phyloP scores from a whole-genome alignment of 768 basidiomycete species.

The Leccinellum albellum region DNA sequence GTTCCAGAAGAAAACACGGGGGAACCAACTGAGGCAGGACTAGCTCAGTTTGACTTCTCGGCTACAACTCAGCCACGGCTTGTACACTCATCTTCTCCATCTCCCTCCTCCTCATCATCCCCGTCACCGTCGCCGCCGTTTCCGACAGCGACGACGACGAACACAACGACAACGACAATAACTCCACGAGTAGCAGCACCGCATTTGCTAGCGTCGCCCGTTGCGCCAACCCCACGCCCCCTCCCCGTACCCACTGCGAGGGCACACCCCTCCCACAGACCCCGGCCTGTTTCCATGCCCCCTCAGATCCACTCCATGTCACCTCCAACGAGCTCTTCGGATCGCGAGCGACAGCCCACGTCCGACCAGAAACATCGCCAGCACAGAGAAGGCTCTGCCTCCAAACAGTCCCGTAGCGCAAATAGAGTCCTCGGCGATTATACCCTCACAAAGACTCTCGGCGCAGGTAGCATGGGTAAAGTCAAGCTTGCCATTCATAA shows the following conservation, averaged over 20 bases:
- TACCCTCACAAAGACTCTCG: constrained; percentile 92
- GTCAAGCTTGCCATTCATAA: constrained; percentile 94
- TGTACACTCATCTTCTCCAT: constrained; percentile 8
- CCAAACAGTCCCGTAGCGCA: constrained; percentile 34
- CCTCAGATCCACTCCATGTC: constrained; percentile 49
- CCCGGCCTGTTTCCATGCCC: constrained; percentile 73
- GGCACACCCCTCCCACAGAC: constrained; percentile 32
- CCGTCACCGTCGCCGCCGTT: not conserved
- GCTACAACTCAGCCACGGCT: constrained; percentile 24
- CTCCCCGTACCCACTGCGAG: constrained; percentile 24
- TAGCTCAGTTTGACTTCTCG: constrained; percentile 57
- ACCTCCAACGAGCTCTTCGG: constrained; percentile 29
- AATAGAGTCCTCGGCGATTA: constrained; percentile 84
- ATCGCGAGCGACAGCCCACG: constrained; percentile 30
- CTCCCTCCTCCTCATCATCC: constrained; percentile 8
- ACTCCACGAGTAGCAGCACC: not conserved
- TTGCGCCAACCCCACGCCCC: constrained; percentile 33
- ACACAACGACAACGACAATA: constrained; percentile 10
- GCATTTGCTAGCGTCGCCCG: constrained; percentile 16
- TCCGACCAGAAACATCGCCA: constrained; percentile 28
- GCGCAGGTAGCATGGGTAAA: constrained; percentile 98
- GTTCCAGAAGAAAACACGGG: constrained; percentile 49
- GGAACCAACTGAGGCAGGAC: constrained; percentile 47
- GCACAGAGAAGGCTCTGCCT: constrained; percentile 30
- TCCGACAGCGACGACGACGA: not conserved